Conservation (phyloP, 202 grass and related monocot genomes). For the Panicum hallii region DNA sequence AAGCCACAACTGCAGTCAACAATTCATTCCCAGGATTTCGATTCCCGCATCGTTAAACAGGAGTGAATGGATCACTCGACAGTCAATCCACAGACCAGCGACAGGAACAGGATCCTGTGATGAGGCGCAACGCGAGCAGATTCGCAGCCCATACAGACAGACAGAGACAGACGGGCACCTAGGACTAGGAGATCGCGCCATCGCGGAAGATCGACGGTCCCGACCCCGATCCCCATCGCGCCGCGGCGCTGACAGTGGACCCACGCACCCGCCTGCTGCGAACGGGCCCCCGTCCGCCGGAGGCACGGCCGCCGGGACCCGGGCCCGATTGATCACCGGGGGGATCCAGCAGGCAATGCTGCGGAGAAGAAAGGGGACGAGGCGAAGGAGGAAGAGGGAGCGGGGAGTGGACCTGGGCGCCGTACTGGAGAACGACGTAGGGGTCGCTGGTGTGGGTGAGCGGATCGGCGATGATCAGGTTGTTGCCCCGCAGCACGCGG, state of each 20-base stretch:
- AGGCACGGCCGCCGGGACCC: neutral
- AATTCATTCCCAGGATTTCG: neutral
- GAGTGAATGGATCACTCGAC: neutral
- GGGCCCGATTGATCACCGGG: neutral
- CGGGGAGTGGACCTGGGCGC: conserved; percentile 33
- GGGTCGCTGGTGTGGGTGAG: conserved; percentile 75
- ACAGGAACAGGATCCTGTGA: neutral
- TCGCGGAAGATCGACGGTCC: neutral
- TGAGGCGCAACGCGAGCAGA: neutral
- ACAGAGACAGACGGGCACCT: neutral
- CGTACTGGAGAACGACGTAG: conserved; percentile 66
- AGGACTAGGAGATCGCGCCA: neutral
- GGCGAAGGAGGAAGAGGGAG: neutral
- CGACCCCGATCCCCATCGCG: neutral
- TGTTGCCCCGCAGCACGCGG: conserved; percentile 58
- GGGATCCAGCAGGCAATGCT: conserved; percentile 10
- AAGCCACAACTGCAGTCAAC: neutral
- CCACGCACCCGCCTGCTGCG: neutral
- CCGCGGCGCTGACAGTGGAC: neutral
- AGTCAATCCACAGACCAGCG: neutral
- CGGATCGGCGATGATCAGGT: conserved; percentile 60
- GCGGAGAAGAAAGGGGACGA: neutral
- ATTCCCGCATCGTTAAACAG: neutral
- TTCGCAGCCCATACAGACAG: neutral
- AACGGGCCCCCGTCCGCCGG: too few relatives aligned